phyloP scores from a whole-genome alignment of 1,284 basidiomycete species.

The Leccinum glutinopallens region DNA sequence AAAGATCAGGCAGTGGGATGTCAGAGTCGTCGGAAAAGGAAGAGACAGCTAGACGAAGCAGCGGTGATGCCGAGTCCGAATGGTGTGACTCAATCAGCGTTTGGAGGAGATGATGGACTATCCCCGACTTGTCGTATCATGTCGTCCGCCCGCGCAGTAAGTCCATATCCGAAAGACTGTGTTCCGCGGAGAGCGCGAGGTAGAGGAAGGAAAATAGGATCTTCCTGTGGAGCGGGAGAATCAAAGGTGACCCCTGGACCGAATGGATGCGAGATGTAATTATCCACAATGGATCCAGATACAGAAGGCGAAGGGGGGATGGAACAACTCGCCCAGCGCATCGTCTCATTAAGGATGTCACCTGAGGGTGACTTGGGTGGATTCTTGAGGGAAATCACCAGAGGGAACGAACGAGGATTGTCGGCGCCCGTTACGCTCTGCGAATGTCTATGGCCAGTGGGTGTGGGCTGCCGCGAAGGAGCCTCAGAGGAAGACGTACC shows the following conservation, averaged over 20 bases:
- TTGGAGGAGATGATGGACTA: constrained; percentile 17
- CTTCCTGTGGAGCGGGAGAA: constrained; percentile 50
- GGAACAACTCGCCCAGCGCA: too few species aligned
- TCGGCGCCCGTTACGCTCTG: too few species aligned
- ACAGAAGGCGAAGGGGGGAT: too few species aligned
- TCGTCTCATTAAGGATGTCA: too few species aligned
- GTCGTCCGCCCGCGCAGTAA: constrained; percentile 62
- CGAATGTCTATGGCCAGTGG: too few species aligned
- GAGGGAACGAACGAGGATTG: too few species aligned
- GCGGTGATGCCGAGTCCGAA: constrained; percentile 18
- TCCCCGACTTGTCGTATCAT: constrained; percentile 25
- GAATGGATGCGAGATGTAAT: too few species aligned
- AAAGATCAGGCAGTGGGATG: constrained; percentile 28
- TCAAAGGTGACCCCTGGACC: constrained; percentile 48
- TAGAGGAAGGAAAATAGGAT: constrained; percentile 39
- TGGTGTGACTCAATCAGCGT: neutral
- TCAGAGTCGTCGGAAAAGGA: constrained; percentile 34
- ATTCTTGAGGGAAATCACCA: neutral
- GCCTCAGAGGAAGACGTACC: neutral
- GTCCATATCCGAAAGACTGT: constrained; percentile 79
- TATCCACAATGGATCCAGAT: too few species aligned
- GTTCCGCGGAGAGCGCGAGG: constrained; percentile 67
- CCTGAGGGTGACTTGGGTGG: too few species aligned
- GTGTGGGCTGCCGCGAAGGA: neutral
- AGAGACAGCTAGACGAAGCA: constrained; percentile 29